phyloP scores from a whole-genome alignment of 2,329 filamentous ascomycete genomes.

The Didymella pinodella region DNA sequence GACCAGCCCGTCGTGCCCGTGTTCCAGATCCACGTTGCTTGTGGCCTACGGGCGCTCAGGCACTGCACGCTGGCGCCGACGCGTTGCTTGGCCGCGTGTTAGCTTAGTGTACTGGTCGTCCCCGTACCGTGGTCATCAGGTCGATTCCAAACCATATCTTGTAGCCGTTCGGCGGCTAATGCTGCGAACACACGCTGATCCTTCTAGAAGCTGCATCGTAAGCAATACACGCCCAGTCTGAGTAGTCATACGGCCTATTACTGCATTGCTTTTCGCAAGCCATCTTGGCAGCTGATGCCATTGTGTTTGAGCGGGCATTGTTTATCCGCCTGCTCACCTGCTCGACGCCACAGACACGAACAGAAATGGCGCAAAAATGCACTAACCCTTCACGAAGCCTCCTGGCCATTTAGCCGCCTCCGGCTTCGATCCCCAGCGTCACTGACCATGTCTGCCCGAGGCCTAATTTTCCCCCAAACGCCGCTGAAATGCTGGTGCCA shows the following conservation, averaged over 20 bases:
- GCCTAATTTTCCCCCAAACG: conserved; percentile 18
- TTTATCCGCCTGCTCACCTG: conserved; percentile 11
- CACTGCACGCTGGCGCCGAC: conserved; percentile 2
- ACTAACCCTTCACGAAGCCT: conserved; percentile 15
- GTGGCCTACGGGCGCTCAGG: not conserved
- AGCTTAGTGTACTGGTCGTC: conserved; percentile 4
- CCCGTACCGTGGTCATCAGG: conserved; percentile 6
- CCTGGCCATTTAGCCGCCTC: conserved; percentile 19
- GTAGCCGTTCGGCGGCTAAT: conserved; percentile 17
- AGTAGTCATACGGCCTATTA: not conserved
- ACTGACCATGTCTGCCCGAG: conserved; percentile 6
- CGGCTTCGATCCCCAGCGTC: conserved; percentile 1
- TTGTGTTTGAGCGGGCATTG: conserved; percentile 4
- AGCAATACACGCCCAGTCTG: not conserved
- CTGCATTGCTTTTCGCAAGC: conserved; percentile 1
- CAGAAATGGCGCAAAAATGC: conserved; percentile 18
- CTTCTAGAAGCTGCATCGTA: conserved; percentile 16
- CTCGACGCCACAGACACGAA: conserved; percentile 16
- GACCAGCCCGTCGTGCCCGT: not conserved
- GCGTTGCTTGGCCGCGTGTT: conserved; percentile 7
- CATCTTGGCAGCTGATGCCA: not conserved
- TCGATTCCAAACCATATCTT: conserved; percentile 16
- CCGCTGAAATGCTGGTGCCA: conserved; percentile 36
- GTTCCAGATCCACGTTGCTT: conserved; percentile 8
- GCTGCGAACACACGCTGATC: conserved; percentile 23